A percentile compares a stretch with the other conserved stretches of the same genome.
These are phyloP conservation scores for Microbotryomycetes sp. DNA, from an alignment of 1,284 basidiomycete species.

Conservation along the genomic window DNA sequence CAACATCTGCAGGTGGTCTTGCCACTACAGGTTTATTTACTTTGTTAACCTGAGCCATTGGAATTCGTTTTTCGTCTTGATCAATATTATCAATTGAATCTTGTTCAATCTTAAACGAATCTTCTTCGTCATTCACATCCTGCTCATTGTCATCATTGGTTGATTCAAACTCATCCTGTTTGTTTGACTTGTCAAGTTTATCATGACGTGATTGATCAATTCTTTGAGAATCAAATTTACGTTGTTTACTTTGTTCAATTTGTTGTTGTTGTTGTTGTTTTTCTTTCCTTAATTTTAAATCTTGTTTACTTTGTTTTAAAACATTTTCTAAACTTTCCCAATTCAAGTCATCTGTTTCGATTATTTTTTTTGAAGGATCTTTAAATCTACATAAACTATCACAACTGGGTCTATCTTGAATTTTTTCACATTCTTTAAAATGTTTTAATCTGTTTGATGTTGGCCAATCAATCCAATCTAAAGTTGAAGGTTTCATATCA, in stretches of 20 bases:
- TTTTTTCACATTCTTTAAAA: constrained; percentile 8
- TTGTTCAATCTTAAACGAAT: too few species aligned
- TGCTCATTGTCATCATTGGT: background rate
- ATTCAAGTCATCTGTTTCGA: background rate
- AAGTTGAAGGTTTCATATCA: background rate
- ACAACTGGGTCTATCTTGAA: constrained; percentile 11
- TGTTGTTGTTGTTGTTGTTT: background rate
- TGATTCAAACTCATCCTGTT: background rate
- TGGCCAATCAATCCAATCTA: constrained; percentile 8
- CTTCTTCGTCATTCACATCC: background rate
- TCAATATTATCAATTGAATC: too few species aligned
- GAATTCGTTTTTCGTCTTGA: too few species aligned
- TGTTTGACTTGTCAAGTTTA: too few species aligned
- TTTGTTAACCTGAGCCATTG: too few species aligned
- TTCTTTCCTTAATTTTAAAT: background rate
- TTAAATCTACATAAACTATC: constrained; percentile 15
- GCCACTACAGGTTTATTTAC: too few species aligned
- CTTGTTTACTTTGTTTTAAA: background rate
- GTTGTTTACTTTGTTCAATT: background rate
- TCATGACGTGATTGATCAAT: too few species aligned
- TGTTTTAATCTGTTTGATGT: background rate
- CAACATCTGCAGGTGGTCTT: too few species aligned
- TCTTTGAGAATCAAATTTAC: too few species aligned
- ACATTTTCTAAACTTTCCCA: background rate
- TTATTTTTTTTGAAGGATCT: background rate